These are phyloP conservation scores for Tetracladium maxilliforme DNA, from an alignment of 2,329 filamentous ascomycete genomes.

Conservation along the genomic window DNA sequence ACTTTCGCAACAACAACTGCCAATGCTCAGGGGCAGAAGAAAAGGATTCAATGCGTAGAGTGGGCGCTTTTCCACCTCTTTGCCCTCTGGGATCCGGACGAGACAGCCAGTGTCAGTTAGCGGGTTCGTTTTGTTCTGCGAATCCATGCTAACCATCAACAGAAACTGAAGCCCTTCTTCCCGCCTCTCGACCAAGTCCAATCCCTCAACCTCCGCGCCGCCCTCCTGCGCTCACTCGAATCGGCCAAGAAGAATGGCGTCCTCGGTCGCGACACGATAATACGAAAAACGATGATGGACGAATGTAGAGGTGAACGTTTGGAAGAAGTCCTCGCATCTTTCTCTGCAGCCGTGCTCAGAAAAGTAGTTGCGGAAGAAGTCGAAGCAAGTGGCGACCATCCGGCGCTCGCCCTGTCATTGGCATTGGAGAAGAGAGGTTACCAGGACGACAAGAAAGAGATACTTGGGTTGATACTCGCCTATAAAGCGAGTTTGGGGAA, in stretches of 20 bases:
- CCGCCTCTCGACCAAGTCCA: conserved; percentile 82
- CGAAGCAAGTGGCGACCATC: conserved; percentile 22
- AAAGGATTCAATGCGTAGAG: conserved; percentile 69
- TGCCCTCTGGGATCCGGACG: conserved; percentile 64
- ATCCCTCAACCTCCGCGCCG: conserved; percentile 77
- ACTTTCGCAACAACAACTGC: conserved; percentile 56
- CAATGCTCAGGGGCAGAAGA: conserved; percentile 64
- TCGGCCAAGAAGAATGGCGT: conserved; percentile 78
- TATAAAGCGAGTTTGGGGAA: conserved; percentile 54
- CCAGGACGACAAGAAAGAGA: conserved; percentile 32
- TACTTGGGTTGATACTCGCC: conserved; percentile 57
- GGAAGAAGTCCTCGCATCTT: conserved; percentile 70
- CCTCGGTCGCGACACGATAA: conserved; percentile 62
- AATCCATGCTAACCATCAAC: conserved; percentile 3
- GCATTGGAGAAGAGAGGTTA: conserved; percentile 45
- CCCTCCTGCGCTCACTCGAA: conserved; percentile 67
- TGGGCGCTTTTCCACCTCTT: conserved; percentile 89
- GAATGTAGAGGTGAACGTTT: conserved; percentile 88
- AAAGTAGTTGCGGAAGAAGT: conserved; percentile 37
- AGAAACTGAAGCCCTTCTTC: conserved; percentile 86
- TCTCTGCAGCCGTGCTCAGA: conserved; percentile 72
- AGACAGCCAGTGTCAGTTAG: conserved; percentile 51
- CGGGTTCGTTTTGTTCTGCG: conserved; percentile 6
- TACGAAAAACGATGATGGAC: conserved; percentile 92
- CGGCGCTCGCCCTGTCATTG: conserved; percentile 35